Evolutionary conservation across 805 yeast species (phyloP), one percentile per base, ranked within the genome.

Genomic region (Metschnikowia lunata): DNA sequence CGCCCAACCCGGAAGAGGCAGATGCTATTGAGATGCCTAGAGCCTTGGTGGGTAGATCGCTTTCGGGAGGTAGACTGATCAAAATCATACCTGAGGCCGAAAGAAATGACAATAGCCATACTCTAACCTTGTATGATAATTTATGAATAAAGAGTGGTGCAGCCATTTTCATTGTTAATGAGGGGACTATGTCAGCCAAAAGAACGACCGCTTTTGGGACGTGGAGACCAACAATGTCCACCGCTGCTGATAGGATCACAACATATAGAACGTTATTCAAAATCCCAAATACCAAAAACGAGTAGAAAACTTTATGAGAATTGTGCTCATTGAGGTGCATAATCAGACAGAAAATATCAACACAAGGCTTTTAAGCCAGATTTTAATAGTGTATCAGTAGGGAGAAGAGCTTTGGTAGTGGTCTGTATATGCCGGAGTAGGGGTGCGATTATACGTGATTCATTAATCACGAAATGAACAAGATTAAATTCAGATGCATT

Each of bases 221-320:
- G 7, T 71, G 54, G 1, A 88, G 78, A 0, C 97, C 96, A 1
- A 90, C 97, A 11, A 91, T 69, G 59, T 91, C 99, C 29, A 88
- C 79, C 2, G 98, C 98, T 0, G 97, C 96, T 0, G 95, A 82
- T 11, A 91, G 69, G 33, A 91, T 90, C 12, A 91, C 91, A 29
- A 91, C 97, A 65, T 90, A 91, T 0, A 91, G 76, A 9, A 91
- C 83, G 61, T 91, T 91, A 64, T 91, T 91, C 31, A 89, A 69
- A 9, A 91, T 75, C 0, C 98, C 99, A 62, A 90, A 88, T 1
- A 82, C 57, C 80, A 91, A 83, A 61, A 90, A 90, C 10, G 85
- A 71, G 0, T 61, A 36, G 55, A 78, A 82, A 7, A 71, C 71
- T 49, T 18, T 18, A 18, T 18, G 23, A 18, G 23, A 3, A 18